Evolutionary conservation across 495 filamentous ascomycete species (phyloP), one percentile per base, ranked within the genome.

Genomic region (Penicillium crystallinum): DNA sequence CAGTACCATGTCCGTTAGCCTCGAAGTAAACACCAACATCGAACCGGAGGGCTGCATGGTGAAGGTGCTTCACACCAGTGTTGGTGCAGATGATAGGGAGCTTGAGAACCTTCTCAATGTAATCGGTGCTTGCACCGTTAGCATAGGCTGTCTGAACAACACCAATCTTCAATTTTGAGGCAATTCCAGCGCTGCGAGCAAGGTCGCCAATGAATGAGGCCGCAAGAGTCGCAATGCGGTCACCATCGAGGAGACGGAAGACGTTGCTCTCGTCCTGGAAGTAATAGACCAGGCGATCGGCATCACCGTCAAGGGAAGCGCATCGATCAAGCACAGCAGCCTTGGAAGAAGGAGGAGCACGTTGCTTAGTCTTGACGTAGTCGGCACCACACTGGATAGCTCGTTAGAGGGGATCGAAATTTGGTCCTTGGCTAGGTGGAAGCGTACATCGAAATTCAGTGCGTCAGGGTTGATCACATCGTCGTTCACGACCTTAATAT

Each of bases 1-100:
- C 89, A 21, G 93, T 98, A 47, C 93, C 93, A 68, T 98, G 93
- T 42, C 93, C 93, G 62, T 98, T 98, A 43, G 93, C 93, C 71
- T 98, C 93, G 62, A 98, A 98, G 71, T 98, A 98, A 46, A 97
- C 90, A 36, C 93, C 93, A 44, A 96, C 84, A 62, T 97, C 95
- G 59, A 90, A 95, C 19, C 85, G 86, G 47, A 87, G 80, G 25
- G 93, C 93, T 14, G 89, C 93, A 64, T 97, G 95, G 72, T 98
- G 93, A 35, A 98, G 86, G 66, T 95, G 85, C 77, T 98, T 98
- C 38, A 98, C 95, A 61, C 93, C 93, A 2, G 93, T 98, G 37
- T 89, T 82, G 11, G 93, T 97, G 79, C 89, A 97, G 48, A 92
- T 82, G 18, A 93, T 89, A 17, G 90, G 90, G 21, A 98, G 83